A percentile compares a stretch with the other conserved stretches of the same genome.
Evolutionary conservation across 2,329 filamentous ascomycete species (phyloP).

Genomic region (Scleromitrula shiraiana): DNA sequence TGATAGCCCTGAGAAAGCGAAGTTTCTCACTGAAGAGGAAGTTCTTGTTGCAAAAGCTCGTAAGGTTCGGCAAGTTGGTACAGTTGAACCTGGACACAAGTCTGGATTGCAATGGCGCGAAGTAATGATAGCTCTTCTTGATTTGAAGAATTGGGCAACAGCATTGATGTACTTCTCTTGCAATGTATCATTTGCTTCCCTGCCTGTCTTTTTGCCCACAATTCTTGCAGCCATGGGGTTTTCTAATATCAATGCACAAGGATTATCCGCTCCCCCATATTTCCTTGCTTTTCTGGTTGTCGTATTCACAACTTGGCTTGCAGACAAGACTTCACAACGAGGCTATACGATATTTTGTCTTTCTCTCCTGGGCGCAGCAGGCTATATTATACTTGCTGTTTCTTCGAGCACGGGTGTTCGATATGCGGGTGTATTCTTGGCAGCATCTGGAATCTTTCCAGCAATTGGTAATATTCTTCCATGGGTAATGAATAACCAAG

Average conservation of each 20-base stretch:
- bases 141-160: constrained; percentile 31
- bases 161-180: constrained; percentile 49
- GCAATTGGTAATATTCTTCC: constrained; percentile 64
- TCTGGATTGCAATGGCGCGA: constrained; percentile 40
- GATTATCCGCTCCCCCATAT: constrained; percentile 63
- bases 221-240: constrained; percentile 62
- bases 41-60: constrained; percentile 45
- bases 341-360: constrained; percentile 50
- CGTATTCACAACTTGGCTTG: constrained; percentile 52
- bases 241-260: constrained; percentile 57
- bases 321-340: constrained; percentile 58
- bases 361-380: constrained; percentile 48
- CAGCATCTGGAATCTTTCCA: constrained; percentile 56
- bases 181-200: constrained; percentile 57
- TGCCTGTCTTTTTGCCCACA: constrained; percentile 57
- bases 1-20: constrained; percentile 43
- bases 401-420: constrained; percentile 37
- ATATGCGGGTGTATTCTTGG: constrained; percentile 43
- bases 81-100: constrained; percentile 41
- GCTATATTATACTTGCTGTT: constrained; percentile 53
- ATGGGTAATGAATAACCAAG: constrained; percentile 64
- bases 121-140: constrained; percentile 38
- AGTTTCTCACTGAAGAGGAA: constrained; percentile 38
- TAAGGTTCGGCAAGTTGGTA: constrained; percentile 44
- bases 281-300: constrained; percentile 58